Percentiles rank a stretch among this genome's conserved stretches.
phyloP scores from a whole-genome alignment of 1,284 basidiomycete genomes.

The Ustilago xerochloae region DNA sequence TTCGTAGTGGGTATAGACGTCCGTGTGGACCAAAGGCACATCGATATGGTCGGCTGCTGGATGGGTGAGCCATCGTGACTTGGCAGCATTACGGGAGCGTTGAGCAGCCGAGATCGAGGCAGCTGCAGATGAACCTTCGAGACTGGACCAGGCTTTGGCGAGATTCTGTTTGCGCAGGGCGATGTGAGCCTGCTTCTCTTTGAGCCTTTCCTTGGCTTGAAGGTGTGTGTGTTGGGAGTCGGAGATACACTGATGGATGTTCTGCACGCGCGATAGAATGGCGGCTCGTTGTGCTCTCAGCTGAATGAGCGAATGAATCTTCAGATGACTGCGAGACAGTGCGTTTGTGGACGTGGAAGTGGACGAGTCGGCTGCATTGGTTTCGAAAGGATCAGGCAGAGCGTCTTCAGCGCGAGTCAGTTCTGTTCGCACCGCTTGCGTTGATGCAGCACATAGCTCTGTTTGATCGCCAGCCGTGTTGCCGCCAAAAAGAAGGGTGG shows the following conservation, averaged over 20 bases:
- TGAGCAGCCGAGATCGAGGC: conserved; percentile 15
- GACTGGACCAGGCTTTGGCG: conserved; percentile 47
- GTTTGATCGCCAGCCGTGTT: not conserved
- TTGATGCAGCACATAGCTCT: not conserved
- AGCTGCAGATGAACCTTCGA: conserved; percentile 33
- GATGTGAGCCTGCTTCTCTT: conserved; percentile 24
- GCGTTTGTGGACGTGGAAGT: conserved; percentile 4
- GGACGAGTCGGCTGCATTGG: conserved; percentile 2
- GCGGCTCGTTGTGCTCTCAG: conserved; percentile 24
- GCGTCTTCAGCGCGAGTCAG: not conserved
- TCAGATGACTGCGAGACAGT: conserved; percentile 1
- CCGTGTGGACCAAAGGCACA: conserved; percentile 20
- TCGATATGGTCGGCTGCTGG: conserved; percentile 35
- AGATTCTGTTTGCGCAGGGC: conserved; percentile 39
- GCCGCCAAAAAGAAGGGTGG: conserved; percentile 12
- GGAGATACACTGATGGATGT: conserved; percentile 33
- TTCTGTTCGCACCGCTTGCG: not conserved
- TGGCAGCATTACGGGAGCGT: conserved; percentile 26
- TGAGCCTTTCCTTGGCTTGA: conserved; percentile 16
- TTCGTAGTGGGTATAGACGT: conserved; percentile 44
- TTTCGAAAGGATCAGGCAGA: conserved; percentile 41
- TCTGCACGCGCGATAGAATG: conserved; percentile 25
- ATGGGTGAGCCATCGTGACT: conserved; percentile 38
- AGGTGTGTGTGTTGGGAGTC: conserved; percentile 32
- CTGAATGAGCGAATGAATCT: conserved; percentile 20